Evolutionary conservation across 257 asterid species (phyloP).

Genomic region (Gentiana macrophylla): DNA sequence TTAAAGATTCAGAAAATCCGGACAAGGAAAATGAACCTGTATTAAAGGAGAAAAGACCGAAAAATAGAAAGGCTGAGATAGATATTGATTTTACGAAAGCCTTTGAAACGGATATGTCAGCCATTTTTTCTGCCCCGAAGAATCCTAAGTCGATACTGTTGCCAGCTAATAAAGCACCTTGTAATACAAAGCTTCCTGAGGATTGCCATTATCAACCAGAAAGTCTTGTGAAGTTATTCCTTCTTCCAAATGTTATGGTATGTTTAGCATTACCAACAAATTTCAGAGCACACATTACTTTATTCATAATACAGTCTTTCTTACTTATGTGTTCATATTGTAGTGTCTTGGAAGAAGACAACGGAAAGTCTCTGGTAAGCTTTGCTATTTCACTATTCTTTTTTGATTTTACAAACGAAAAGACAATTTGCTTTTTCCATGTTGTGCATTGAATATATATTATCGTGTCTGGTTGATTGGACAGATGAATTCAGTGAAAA

Average conservation of each 20-base stretch:
- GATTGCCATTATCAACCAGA: constrained; percentile 97
- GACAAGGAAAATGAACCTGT: constrained; percentile 46
- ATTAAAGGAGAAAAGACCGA: constrained; percentile 43
- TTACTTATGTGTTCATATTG: constrained; percentile 14
- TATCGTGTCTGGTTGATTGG: constrained; percentile 10
- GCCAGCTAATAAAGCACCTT: constrained; percentile 58
- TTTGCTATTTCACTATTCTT: not conserved
- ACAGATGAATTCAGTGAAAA: constrained; percentile 45
- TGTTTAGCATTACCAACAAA: not conserved
- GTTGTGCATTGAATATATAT: no score
- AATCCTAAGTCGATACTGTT: constrained; percentile 70
- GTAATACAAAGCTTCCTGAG: constrained; percentile 81
- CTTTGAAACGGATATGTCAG: constrained; percentile 41
- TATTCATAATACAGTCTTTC: not conserved
- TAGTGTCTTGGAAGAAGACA: constrained; percentile 82
- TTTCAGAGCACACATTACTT: no score
- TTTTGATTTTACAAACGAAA: no score
- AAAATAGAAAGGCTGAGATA: constrained; percentile 42
- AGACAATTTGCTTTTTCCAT: no score
- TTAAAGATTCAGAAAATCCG: constrained; percentile 43
- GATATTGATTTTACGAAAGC: constrained; percentile 64
- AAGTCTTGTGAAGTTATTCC: constrained; percentile 88
- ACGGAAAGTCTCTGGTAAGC: constrained; percentile 49
- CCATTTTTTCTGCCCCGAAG: constrained; percentile 72
- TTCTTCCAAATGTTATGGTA: constrained; percentile 80